Evolutionary conservation across 2,329 filamentous ascomycete genomes (phyloP).

Genomic region (Clonostachys byssicola): DNA sequence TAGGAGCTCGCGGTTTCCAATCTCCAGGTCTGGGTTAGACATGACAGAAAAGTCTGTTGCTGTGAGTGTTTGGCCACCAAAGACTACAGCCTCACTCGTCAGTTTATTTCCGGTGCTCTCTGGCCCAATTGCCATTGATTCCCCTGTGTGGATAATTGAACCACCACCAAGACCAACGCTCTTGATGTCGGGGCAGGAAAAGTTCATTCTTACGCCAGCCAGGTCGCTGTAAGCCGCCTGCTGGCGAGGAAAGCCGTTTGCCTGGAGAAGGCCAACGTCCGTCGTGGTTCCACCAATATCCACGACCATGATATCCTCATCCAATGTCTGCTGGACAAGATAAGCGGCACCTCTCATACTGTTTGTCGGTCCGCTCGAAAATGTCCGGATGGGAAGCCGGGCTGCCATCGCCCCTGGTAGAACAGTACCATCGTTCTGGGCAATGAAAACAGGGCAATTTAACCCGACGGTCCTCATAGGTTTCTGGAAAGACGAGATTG

Average conservation of each 20-base stretch:
- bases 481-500: conserved; percentile 49
- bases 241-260: conserved; percentile 60
- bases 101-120: conserved; percentile 60
- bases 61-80: conserved; percentile 52
- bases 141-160: conserved; percentile 41
- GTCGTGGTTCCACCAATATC: conserved; percentile 66
- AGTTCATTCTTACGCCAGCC: conserved; percentile 60
- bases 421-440: conserved; percentile 61
- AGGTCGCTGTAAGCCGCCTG: conserved; percentile 59
- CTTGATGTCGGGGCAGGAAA: conserved; percentile 51
- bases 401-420: conserved; percentile 48
- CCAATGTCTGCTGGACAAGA: conserved; percentile 36
- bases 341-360: conserved; percentile 61
- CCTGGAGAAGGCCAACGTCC: conserved; percentile 56
- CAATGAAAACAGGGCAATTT: conserved; percentile 53
- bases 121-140: conserved; percentile 45
- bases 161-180: conserved; percentile 58
- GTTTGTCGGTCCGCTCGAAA: conserved; percentile 61
- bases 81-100: conserved; percentile 46
- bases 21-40: conserved; percentile 19
- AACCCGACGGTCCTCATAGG: conserved; percentile 45
- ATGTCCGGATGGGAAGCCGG: conserved; percentile 54
- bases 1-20: conserved; percentile 35
- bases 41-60: conserved; percentile 50
- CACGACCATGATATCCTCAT: conserved; percentile 45